Base-by-base conservation (phyloP, 768 basidiomycete species). In the Mycena venus region DNA sequence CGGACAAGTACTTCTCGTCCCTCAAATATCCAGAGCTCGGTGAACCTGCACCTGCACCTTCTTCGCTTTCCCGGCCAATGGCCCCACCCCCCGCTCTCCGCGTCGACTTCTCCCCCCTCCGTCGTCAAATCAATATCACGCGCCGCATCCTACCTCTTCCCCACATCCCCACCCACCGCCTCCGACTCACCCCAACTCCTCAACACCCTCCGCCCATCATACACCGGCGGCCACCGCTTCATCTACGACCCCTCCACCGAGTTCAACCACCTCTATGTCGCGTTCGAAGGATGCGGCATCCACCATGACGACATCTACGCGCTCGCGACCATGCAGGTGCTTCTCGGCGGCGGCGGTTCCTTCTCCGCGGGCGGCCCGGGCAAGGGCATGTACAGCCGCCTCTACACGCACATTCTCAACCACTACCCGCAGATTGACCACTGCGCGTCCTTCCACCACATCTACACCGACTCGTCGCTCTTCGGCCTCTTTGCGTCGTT, bases 291-390 rank as follows among this genome's bases (percentile, higher is more conserved):
- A 31, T 89, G 96, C 4, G 94, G 96, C 4, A 95, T 99, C 56
- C 92, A 94, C 79, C 95, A 98, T 76, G 92, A 95, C 61, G 96
- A 98, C 80, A 94, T 99, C 62, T 99, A 97, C 82, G 90, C 96
- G 8, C 88, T 98, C 21, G 98, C 98, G 23, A 96, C 95, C 2
- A 94, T 99, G 85, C 98, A 99, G 80, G 94, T 97, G 29, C 90
- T 99, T 53, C 90, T 99, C 19, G 98, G 98, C 36, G 98, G 98
- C 0, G 98, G 98, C 10, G 97, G 97, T 21, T 95, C 93, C 82
- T 99, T 99, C 88, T 98, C 97, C 40, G 98, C 98, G 90, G 96
- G 98, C 75, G 98, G 98, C 4, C 98, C 98, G 3, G 98, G 98
- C 19, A 99, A 99, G 86, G 98, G 98, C 78, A 99, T 99, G 98